phyloP scores from a whole-genome alignment of 2,329 filamentous ascomycete genomes.

The Decorospora gaudefroyi region DNA sequence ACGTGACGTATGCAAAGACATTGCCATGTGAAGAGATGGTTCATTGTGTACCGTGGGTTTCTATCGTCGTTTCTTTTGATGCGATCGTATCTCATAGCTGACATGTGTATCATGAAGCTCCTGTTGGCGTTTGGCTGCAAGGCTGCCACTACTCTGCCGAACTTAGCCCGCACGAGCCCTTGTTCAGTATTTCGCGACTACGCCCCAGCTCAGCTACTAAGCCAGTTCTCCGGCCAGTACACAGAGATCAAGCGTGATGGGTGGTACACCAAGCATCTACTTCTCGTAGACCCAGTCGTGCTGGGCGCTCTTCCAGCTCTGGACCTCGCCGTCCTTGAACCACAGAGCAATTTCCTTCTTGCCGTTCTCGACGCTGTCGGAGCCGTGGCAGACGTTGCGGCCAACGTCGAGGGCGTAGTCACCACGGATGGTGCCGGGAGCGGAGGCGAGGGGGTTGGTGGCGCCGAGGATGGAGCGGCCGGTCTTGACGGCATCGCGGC shows the following conservation, averaged over 20 bases:
- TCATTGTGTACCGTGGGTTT: constrained; percentile 32
- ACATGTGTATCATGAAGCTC: not conserved
- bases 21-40: constrained; percentile 32
- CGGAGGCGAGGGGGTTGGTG: constrained; percentile 95
- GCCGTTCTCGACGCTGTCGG: constrained; percentile 97
- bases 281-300: constrained; percentile 99
- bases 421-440: constrained; percentile 97
- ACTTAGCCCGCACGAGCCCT: not conserved
- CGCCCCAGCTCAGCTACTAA: constrained; percentile 6
- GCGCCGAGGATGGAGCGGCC: constrained; percentile 95
- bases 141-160: constrained; percentile 6
- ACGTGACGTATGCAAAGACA: too few species aligned
- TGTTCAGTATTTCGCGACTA: not conserved
- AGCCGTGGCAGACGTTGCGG: constrained; percentile 99
- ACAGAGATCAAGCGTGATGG: constrained; percentile 19
- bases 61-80: constrained; percentile 21
- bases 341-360: constrained; percentile 99
- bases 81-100: constrained; percentile 27
- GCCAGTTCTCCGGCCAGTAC: not conserved
- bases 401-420: constrained; percentile 87
- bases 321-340: constrained; percentile 89
- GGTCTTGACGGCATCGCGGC: constrained; percentile 98
- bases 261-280: constrained; percentile 31
- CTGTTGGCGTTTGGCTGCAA: constrained; percentile 1
- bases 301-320: constrained; percentile 81